Evolutionary conservation across 2,329 filamentous ascomycete genomes (phyloP).

Genomic region (Capronia coronata): DNA sequence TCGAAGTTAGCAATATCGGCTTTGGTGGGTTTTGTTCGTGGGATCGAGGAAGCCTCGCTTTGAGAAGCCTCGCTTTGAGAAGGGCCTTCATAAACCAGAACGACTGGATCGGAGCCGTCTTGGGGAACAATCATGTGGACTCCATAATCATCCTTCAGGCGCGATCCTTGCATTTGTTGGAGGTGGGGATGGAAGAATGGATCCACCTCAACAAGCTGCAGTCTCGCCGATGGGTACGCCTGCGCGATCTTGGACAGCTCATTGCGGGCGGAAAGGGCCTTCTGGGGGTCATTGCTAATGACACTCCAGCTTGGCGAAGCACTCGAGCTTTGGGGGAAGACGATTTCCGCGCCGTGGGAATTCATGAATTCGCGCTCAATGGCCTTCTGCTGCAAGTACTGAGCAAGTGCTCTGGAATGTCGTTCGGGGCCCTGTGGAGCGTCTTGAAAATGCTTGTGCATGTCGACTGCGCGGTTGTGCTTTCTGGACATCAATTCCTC

Average conservation of each 20-base stretch:
- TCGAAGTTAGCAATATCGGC: constrained; percentile 53
- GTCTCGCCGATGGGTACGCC: constrained; percentile 42
- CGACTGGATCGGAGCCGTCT: constrained; percentile 39
- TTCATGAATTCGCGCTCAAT: constrained; percentile 78
- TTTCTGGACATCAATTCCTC: constrained; percentile 85
- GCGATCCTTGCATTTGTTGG: constrained; percentile 35
- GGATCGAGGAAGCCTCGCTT: constrained; percentile 34
- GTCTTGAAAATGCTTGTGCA: constrained; percentile 69
- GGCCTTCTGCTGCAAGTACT: constrained; percentile 75
- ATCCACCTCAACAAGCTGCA: constrained; percentile 42
- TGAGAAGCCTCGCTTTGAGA: constrained; percentile 19
- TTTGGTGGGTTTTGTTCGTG: constrained; percentile 50
- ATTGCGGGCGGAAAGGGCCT: constrained; percentile 48
- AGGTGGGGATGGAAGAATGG: constrained; percentile 46
- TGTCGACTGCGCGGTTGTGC: constrained; percentile 75
- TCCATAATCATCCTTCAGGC: constrained; percentile 40
- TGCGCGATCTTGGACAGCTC: constrained; percentile 46
- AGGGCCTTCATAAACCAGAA: constrained; percentile 48
- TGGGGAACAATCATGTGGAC: constrained; percentile 46
- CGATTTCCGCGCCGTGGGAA: constrained; percentile 76
- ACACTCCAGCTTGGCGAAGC: constrained; percentile 68
- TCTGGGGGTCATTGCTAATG: constrained; percentile 80
- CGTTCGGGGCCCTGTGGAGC: constrained; percentile 64
- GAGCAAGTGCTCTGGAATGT: constrained; percentile 79
- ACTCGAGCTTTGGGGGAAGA: constrained; percentile 55